Conservation (phyloP, 331 rosid species). For the Acacia pycnantha region DNA sequence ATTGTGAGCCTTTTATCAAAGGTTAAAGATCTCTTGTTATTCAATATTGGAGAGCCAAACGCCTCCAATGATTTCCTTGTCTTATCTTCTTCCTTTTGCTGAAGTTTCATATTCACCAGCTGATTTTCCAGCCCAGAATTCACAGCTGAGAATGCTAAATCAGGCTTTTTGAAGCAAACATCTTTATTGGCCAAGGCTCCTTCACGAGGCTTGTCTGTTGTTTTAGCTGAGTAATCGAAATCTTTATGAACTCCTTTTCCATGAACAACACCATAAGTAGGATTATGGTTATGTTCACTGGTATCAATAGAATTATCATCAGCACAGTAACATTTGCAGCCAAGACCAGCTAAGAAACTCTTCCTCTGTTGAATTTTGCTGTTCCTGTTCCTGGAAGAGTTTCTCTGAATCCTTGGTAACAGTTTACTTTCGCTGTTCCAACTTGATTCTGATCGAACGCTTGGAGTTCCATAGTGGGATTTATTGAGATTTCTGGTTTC, state of each 20-base stretch:
- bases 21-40: conserved; percentile 46
- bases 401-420: conserved; percentile 28
- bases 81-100: conserved; percentile 37
- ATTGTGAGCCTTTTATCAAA: conserved; percentile 48
- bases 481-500: conserved; percentile 31
- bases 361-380: conserved; percentile 41
- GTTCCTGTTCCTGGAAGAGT: conserved; percentile 16
- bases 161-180: conserved; percentile 36
- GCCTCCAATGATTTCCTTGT: conserved; percentile 70
- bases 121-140: conserved; percentile 31
- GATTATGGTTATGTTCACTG: conserved; percentile 33
- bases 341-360: conserved; percentile 56
- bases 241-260: conserved; percentile 31
- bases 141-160: conserved; percentile 30
- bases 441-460: conserved; percentile 69
- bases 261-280: conserved; percentile 28
- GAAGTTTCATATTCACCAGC: conserved; percentile 33
- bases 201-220: conserved; percentile 32
- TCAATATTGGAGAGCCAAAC: conserved; percentile 64
- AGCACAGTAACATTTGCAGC: conserved; percentile 64
- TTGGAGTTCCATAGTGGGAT: conserved; percentile 58
- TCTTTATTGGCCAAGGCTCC: conserved; percentile 34
- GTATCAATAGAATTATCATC: conserved; percentile 64
- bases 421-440: conserved; percentile 74
- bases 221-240: conserved; percentile 27